Base-by-base conservation (phyloP, 768 basidiomycete species). In the Punctularia strigosozonata region DNA sequence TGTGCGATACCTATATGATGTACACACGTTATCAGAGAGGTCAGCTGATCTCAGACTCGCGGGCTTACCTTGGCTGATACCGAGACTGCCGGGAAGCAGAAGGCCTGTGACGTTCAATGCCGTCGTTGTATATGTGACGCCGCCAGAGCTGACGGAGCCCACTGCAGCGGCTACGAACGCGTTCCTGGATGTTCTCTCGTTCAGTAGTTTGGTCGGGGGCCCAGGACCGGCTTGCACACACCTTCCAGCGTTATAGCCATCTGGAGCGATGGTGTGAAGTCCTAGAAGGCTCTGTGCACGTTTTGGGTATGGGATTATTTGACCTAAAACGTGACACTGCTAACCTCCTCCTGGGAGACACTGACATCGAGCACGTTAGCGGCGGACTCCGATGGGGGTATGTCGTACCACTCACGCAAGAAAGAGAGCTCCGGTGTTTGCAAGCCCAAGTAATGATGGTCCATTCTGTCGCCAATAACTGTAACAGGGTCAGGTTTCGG, bases 401-500 rank as follows among this genome's bases (percentile, higher is more conserved):
- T 19, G n/a, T n/a, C n/a, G n/a, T n/a, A 22, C 2, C 2, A 57
- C 72, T 47, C 51, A 76, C 72, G 72, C 74, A 15, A 77, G 61
- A 54, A 82, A 84, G 21, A 80, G 53, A 3, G 69, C 66, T 0
- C 62, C 61, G 24, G 53, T 71, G 37, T 66, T 26, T 2, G 77
- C 78, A 13, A 21, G 15, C 3, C 69, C 51, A n/a, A n/a, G n/a
- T n/a, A n/a, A n/a, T n/a, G n/a, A n/a, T n/a, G n/a, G n/a, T 1
- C 79, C 78, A 44, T 80, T 74, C 53, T 82, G 78, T 30, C 64
- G 65, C 53, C 53, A 80, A 4, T 74, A 61, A 10, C 75, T 75
- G 46, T 14, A 20, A 31, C 20, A 17, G 25, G 20, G 23, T 34
- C 31, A 7, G 26, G 21, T 20, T 46, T 19, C 21, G 19, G 24